phyloP scores from a whole-genome alignment of 345 rosid genomes.

The Balakata baccata region DNA sequence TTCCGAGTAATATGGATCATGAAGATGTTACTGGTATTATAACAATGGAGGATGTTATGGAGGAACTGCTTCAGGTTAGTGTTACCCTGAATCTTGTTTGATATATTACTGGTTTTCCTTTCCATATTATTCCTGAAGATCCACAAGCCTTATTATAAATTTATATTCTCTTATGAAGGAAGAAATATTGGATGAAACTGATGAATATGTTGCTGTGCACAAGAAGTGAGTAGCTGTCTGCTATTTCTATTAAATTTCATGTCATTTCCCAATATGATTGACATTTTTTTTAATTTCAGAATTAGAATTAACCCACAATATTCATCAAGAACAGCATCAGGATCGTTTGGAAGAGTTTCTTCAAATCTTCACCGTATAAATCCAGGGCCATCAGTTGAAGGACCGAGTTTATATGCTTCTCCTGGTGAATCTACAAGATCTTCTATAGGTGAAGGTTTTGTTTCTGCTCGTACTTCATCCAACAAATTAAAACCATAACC shows the following conservation, averaged over 20 bases:
- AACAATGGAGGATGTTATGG: slow-evolving; percentile 27
- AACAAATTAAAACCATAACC: too few relatives aligned
- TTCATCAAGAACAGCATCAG: slow-evolving; percentile 10
- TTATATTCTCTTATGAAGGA: slow-evolving; percentile 10
- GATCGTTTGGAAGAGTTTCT: slow-evolving; percentile 1
- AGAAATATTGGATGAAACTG: slow-evolving; percentile 27
- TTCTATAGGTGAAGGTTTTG: too few relatives aligned
- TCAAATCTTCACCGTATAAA: not conserved
- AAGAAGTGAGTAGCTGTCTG: slow-evolving; percentile 12
- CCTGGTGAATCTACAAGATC: not conserved
- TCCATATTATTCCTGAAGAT: not conserved
- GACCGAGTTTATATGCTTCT: not conserved
- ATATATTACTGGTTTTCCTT: not conserved
- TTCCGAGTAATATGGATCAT: slow-evolving; percentile 2
- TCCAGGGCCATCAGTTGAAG: not conserved
- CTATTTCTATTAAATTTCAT: not conserved
- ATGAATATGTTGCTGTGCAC: slow-evolving; percentile 21
- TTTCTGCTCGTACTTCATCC: too few relatives aligned
- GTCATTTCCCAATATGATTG: too few relatives aligned
- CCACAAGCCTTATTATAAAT: not conserved
- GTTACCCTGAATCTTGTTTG: not conserved
- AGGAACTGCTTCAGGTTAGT: slow-evolving; percentile 21
- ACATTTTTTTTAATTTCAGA: not conserved
- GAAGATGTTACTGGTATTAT: slow-evolving; percentile 19
- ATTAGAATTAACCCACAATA: slow-evolving; percentile 16